These are phyloP conservation scores for Metschnikowia drakensbergensis DNA, from an alignment of 805 yeast species.

Conservation along the genomic window DNA sequence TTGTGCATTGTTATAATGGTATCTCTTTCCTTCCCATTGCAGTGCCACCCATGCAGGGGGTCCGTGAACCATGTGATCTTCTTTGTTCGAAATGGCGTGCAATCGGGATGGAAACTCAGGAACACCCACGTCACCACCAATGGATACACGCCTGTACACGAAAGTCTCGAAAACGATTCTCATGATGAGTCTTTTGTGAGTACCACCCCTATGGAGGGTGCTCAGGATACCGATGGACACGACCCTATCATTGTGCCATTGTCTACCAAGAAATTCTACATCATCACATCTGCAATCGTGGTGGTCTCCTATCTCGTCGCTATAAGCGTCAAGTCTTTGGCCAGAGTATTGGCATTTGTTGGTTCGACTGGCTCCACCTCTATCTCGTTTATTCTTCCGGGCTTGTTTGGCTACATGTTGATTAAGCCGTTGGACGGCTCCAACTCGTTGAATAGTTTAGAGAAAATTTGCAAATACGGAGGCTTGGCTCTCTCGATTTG, in stretches of 20 bases:
- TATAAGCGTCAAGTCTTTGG: slow-evolving; percentile 64
- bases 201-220: slow-evolving; percentile 46
- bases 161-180: slow-evolving; percentile 16
- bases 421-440: slow-evolving; percentile 45
- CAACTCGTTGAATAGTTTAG: slow-evolving; percentile 24
- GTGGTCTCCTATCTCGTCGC: slow-evolving; percentile 60
- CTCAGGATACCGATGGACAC: slow-evolving; percentile 44
- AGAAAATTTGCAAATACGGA: slow-evolving; percentile 37
- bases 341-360: slow-evolving; percentile 77
- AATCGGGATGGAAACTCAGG: slow-evolving; percentile 22
- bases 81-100: slow-evolving; percentile 40
- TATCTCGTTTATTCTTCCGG: slow-evolving; percentile 87
- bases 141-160: slow-evolving; percentile 26
- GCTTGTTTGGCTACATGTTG: slow-evolving; percentile 74
- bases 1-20: slow-evolving; percentile 68
- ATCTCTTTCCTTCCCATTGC: slow-evolving; percentile 68
- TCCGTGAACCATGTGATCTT: slow-evolving; percentile 63
- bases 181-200: slow-evolving; percentile 37
- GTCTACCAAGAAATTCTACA: slow-evolving; percentile 22
- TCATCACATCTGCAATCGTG: slow-evolving; percentile 36
- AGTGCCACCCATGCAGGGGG: slow-evolving; percentile 78
- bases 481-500: slow-evolving; percentile 57
- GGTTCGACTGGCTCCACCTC: slow-evolving; percentile 94
- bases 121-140: slow-evolving; percentile 13
- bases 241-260: slow-evolving; percentile 40